Conservation (phyloP, 192 early-diverging fungal genomes). For the Coemansia aciculifera region DNA sequence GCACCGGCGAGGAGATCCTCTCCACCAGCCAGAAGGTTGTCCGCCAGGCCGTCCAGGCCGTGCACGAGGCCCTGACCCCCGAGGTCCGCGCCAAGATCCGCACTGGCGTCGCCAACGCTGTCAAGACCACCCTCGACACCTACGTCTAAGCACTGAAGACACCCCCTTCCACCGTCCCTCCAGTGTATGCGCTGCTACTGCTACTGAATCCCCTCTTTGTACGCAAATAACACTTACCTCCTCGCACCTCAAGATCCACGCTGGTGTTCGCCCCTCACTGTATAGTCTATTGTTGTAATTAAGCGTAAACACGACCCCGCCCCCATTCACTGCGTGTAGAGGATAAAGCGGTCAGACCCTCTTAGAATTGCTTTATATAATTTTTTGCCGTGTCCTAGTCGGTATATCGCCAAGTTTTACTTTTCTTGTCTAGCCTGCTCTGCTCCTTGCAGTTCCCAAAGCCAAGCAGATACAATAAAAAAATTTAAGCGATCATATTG, state of each 20-base stretch:
- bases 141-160: slow-evolving; percentile 43
- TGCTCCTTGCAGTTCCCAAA: background rate
- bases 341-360: slow-evolving; percentile 4
- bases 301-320: slow-evolving; percentile 5
- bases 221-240: background rate
- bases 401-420: background rate
- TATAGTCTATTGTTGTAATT: slow-evolving; percentile 6
- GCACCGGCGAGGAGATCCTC: slow-evolving; percentile 52
- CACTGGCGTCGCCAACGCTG: slow-evolving; percentile 53
- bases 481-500: background rate
- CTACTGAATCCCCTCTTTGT: background rate
- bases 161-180: slow-evolving; percentile 5
- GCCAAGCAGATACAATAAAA: background rate
- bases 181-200: slow-evolving; percentile 1
- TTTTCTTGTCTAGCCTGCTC: background rate
- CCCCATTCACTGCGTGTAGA: slow-evolving; percentile 10
- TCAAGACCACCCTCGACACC: slow-evolving; percentile 59
- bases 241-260: background rate
- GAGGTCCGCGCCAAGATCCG: slow-evolving; percentile 57
- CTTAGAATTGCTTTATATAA: background rate
- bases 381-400: background rate
- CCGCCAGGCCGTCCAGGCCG: slow-evolving; percentile 53
- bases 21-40: slow-evolving; percentile 56
- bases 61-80: slow-evolving; percentile 56
- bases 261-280: slow-evolving; percentile 6